Base-by-base conservation (phyloP, 1,284 basidiomycete species). In the Abortiporus biennis region DNA sequence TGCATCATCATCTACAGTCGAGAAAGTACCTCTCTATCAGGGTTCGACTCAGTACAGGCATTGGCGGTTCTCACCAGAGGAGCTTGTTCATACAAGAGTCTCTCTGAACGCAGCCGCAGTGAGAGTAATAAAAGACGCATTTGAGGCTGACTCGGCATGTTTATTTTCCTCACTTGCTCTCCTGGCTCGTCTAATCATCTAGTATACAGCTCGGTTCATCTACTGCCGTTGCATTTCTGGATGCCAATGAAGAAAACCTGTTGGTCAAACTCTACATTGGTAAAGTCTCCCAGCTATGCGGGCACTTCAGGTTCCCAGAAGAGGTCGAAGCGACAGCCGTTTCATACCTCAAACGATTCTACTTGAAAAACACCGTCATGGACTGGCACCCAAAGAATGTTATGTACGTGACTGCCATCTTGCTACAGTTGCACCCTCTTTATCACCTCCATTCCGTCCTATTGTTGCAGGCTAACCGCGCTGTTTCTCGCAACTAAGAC, bases 311-410 rank as follows among this genome's bases (percentile, higher is more conserved):
- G 15, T 87, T 96, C 52, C 86, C 92, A 0, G 91, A 96, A 54
- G 83, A 88, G 54, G 92, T 98, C 2, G 92, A 95, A 60, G 87
- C 92, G 0, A 97, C 94, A 1, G 92, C 93, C 0, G 80, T 91
- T 44, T 83, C 77, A 35, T 98, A 94, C 61, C 71, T 99, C 51
- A 99, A 99, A 61, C 76, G 96, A 3, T 99, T 99, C 67, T 99
- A 99, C 61, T 74, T 99, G 42, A 87, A 90, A 65, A 99, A 99
- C 58, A 97, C 93, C 1, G 92, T 93, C 41, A 97, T 99, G 93
- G 94, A 99, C 59, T 97, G 92, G 81, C 96, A 99, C 65, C 96
- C 95, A 0, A 96, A 96, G 66, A 89, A 90, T 54, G 91, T 99
- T 57, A 98, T 99, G 95, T 96, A 59, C 40, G 86, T 64, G 5